Percentiles rank a stretch among this genome's conserved stretches.
Conservation (phyloP, 305 asterid species). For the Rubia peregrina region DNA sequence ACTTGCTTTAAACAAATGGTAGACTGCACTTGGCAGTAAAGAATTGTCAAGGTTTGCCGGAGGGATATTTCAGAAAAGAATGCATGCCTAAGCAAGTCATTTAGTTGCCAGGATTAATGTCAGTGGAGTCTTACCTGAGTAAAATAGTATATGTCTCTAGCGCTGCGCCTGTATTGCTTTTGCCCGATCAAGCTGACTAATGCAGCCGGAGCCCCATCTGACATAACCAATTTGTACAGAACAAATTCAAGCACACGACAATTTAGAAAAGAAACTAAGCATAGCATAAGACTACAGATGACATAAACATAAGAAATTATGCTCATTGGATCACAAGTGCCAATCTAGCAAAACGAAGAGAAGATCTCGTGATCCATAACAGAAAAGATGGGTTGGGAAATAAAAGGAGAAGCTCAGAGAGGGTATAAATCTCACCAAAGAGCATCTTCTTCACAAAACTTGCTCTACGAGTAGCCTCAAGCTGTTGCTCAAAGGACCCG, state of each 20-base stretch:
- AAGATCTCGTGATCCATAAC: not conserved
- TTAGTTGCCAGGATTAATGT: not conserved
- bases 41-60: not conserved
- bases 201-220: slow-evolving; percentile 91
- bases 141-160: slow-evolving; percentile 83
- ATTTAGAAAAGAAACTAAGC: not conserved
- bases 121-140: slow-evolving; percentile 55
- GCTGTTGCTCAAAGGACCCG: slow-evolving; percentile 89
- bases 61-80: not conserved
- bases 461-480: slow-evolving; percentile 97
- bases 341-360: not conserved
- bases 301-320: not conserved
- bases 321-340: not conserved
- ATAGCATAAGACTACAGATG: not conserved
- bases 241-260: not conserved
- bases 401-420: slow-evolving; percentile 1
- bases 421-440: slow-evolving; percentile 49
- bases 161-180: slow-evolving; percentile 78
- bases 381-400: not conserved
- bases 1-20: slow-evolving; percentile 89
- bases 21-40: slow-evolving; percentile 46
- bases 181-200: slow-evolving; percentile 95
- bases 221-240: slow-evolving; percentile 2
- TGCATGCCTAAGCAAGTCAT: not conserved
- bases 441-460: slow-evolving; percentile 79